Evolutionary conservation across 768 basidiomycete species (phyloP), one percentile per base, ranked within the genome.

Genomic region (Auricularia sp.): DNA sequence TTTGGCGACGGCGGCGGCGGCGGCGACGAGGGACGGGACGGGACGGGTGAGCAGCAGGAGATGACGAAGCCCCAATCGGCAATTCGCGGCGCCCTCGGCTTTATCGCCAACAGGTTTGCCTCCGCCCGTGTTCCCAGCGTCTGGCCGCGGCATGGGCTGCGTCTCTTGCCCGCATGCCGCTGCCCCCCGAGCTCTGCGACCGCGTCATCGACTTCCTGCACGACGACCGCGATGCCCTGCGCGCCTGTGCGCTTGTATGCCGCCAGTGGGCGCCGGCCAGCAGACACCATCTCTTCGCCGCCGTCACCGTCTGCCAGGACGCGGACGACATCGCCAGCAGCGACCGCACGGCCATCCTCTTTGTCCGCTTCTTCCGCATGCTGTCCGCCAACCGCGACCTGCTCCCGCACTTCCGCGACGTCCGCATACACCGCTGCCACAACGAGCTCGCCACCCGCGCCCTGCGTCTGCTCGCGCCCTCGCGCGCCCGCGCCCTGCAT

Each of bases 221-320:
- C 58, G 69, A 71, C 62, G 75, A 78, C 65, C 68, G 59, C 13
- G 51, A 36, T 24, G 54, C 73, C 4, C 73, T 77, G 39, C 62
- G 69, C 8, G 64, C 73, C 4, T 78, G 75, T 66, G 73, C 74
- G 61, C 68, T 76, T 18, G 73, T 71, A 13, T 73, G 75, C 3
- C 64, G 70, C 11, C 65, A 64, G 3, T 71, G 78, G 64, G 61
- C 74, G 13, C 68, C 71, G 18, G 62, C 69, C 3, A 72, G 71
- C n/a, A 69, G 72, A 21, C 64, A 64, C 45, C 73, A 71, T 42
- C 65, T 76, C 63, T 75, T 74, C 63, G 7, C 7, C 24, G 13
- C 56, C 14, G 16, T 59, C 34, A 24, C 56, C 34, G 56, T 59
- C 24, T 59, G 6, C 56, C 56, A 59, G 56, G 56, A 59, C 56